Evolutionary conservation across 148 eudicot species (phyloP).

Genomic region (Vaccinium vitisidaea): DNA sequence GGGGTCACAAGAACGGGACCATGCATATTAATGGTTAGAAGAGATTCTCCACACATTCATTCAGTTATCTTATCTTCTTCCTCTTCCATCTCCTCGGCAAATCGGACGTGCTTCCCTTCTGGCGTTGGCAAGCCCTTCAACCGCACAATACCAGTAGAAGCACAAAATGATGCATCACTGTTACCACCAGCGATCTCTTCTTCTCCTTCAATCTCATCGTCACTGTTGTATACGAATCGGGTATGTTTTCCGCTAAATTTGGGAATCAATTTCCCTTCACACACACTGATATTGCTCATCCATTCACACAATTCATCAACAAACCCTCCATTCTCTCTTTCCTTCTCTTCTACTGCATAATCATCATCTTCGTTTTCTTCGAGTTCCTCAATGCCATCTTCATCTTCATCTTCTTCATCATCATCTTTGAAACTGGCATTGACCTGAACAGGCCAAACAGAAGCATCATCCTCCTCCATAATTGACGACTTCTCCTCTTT

Average conservation of each 20-base stretch:
- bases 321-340: slow-evolving; percentile 49
- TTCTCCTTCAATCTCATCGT: slow-evolving; percentile 57
- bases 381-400: slow-evolving; percentile 21
- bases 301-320: slow-evolving; percentile 70
- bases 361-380: slow-evolving; percentile 20
- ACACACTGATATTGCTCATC: slow-evolving; percentile 47
- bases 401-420: slow-evolving; percentile 25
- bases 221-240: slow-evolving; percentile 68
- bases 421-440: slow-evolving; percentile 62
- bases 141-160: slow-evolving; percentile 21
- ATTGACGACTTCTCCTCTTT: slow-evolving; percentile 2
- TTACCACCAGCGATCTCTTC: slow-evolving; percentile 32
- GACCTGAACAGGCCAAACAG: slow-evolving; percentile 75
- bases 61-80: slow-evolving; percentile 6
- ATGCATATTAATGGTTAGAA: neutral
- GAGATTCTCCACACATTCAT: neutral
- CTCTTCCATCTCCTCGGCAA: slow-evolving; percentile 28
- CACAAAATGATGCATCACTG: slow-evolving; percentile 41
- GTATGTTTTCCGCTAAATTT: slow-evolving; percentile 58
- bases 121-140: slow-evolving; percentile 68
- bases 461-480: slow-evolving; percentile 54
- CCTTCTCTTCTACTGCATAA: slow-evolving; percentile 20
- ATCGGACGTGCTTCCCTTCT: slow-evolving; percentile 63
- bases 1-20: slow-evolving; percentile 48
- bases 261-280: slow-evolving; percentile 20